Evolutionary conservation across 352 stramenopile genomes (phyloP).

Genomic region (Stramenopiles sp.): DNA sequence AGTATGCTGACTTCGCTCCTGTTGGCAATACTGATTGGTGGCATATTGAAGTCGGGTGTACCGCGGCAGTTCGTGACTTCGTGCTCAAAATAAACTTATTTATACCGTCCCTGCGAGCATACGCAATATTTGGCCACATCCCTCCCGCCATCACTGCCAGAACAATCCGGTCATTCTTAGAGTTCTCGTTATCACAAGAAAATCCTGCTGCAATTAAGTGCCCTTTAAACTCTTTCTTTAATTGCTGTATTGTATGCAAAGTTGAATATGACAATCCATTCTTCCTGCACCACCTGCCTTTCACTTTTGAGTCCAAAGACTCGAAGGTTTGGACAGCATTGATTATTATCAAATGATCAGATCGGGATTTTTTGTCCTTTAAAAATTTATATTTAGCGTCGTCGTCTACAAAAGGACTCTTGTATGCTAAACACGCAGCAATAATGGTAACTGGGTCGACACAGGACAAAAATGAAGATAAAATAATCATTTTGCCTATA

Average conservation of each 20-base stretch:
- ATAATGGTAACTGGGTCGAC: background rate
- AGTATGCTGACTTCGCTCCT: background rate
- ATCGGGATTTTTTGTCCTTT: background rate
- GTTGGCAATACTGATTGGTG: background rate
- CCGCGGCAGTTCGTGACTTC: background rate
- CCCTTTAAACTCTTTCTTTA: background rate
- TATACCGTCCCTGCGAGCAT: background rate
- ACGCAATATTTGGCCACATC: background rate
- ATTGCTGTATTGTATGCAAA: background rate
- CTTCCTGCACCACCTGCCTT: background rate
- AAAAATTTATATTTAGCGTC: background rate
- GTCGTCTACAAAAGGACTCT: background rate
- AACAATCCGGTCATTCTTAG: background rate
- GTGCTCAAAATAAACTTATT: background rate
- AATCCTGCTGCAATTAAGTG: background rate
- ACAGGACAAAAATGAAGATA: background rate
- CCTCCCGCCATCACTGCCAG: background rate
- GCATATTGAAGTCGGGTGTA: background rate
- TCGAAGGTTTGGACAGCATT: background rate
- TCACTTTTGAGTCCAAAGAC: background rate
- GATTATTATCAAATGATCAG: background rate
- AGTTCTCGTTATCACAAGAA: background rate
- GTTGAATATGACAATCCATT: background rate
- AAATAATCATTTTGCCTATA: background rate
- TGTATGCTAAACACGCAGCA: background rate